A percentile compares a stretch with the other conserved stretches of the same genome.
phyloP scores from a whole-genome alignment of 2,329 filamentous ascomycete species.

The Trichothecium sympodiale region DNA sequence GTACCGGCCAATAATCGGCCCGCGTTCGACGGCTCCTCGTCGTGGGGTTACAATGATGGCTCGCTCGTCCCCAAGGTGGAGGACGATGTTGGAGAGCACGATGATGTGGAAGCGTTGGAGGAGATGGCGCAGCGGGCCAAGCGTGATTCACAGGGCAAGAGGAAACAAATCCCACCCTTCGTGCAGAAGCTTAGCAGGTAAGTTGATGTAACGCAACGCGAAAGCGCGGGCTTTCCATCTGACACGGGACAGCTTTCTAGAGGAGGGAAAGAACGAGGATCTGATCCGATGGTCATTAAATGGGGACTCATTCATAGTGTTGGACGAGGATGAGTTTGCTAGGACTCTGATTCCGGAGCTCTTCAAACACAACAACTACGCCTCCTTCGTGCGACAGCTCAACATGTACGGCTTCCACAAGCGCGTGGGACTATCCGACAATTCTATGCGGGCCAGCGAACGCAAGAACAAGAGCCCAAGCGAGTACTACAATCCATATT shows the following conservation, averaged over 20 bases:
- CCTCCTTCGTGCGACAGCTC: conserved; percentile 86
- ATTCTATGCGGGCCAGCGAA: conserved; percentile 95
- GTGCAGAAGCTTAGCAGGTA: conserved; percentile 97
- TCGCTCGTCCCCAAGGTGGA: conserved; percentile 24
- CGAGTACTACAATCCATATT: conserved; percentile 96
- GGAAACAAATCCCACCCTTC: conserved; percentile 95
- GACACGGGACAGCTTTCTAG: conserved; percentile 59
- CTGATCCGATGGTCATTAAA: conserved; percentile 95
- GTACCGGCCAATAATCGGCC: conserved; percentile 29
- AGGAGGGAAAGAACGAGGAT: conserved; percentile 85
- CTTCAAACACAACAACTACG: conserved; percentile 99
- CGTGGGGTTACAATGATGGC: conserved; percentile 4
- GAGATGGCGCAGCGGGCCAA: conserved; percentile 72
- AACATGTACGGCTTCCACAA: conserved; percentile 99
- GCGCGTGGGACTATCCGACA: conserved; percentile 83
- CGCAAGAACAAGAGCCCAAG: conserved; percentile 95
- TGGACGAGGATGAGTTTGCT: conserved; percentile 97
- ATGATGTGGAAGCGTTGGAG: conserved; percentile 71
- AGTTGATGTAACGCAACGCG: conserved; percentile 17
- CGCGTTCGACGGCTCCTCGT: conserved; percentile 22
- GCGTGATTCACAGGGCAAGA: conserved; percentile 75
- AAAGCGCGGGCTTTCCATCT: neutral
- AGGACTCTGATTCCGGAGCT: conserved; percentile 94
- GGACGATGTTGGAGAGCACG: conserved; percentile 36
- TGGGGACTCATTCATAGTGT: conserved; percentile 89